Evolutionary conservation across 177 flowering plant species (phyloP), one percentile per base, ranked within the genome.

Genomic region (Vitis hybrid): DNA sequence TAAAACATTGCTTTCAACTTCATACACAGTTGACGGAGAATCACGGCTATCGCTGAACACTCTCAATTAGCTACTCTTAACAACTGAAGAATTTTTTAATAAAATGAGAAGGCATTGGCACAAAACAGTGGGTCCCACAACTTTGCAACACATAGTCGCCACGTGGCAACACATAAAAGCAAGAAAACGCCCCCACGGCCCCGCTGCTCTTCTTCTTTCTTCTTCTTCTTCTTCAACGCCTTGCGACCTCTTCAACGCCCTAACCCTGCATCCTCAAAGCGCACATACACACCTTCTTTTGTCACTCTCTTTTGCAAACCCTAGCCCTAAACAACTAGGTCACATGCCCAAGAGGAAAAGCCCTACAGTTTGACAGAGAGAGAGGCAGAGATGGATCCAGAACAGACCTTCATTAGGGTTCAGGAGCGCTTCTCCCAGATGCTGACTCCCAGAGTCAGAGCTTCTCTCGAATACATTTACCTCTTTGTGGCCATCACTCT

Each of bases 371-470:
- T 56, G 52, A 59, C 18, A 16, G n/a, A n/a, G 31, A 50, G 5
- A 63, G 26, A 50, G 29, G 48, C 16, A 31, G 71, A 52, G 68
- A 94, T 95, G 98, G 99, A 95, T 90, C 99, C 98, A 31, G 99
- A 95, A 81, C 94, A 93, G 75, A 93, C 97, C n/a, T 94, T 93
- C 70, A 92, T 94, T 10, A 72, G 97, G 52, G 96, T 93, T 0
- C 99, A 95, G 70, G 99, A 92, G 74, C 74, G 98, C 69, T 89
- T 91, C 57, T 86, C 94, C 18, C 90, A 89, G 84, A 83, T 95
- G 81, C 77, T 93, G 13, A 86, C 87, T 11, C 96, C 96, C 1
- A 84, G 79, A 77, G 74, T 93, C 26, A 73, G 98, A 76, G 85
- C 85, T 54, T 82, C 85, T 68, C 84, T 95, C 59, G 98, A 93